These are phyloP conservation scores for Nannochloropsis gaditana DNA, from an alignment of 108 stramenopile genomes.

Conservation along the genomic window DNA sequence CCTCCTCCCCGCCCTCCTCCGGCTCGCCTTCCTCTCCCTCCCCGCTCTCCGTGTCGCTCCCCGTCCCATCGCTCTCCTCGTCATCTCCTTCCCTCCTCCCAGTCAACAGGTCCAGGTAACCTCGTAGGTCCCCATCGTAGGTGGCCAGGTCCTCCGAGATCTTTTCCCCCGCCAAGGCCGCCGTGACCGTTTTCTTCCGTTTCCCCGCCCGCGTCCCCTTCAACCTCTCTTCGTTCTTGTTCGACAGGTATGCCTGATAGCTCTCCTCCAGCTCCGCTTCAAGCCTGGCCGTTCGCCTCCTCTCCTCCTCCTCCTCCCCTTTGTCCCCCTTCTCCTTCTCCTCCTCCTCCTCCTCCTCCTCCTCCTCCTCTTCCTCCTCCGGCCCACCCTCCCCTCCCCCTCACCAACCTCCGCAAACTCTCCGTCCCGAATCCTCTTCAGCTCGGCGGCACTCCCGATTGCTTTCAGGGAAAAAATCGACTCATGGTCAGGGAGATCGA, in stretches of 20 bases:
- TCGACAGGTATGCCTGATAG: slow-evolving; percentile 69
- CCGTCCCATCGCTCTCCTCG: slow-evolving; percentile 41
- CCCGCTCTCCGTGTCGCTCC: slow-evolving; percentile 36
- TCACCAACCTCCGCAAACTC: slow-evolving; percentile 26
- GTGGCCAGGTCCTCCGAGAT: slow-evolving; percentile 73
- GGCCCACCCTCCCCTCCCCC: not conserved
- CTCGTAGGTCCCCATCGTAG: slow-evolving; percentile 51
- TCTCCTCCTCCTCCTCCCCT: slow-evolving; percentile 40
- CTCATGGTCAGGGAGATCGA: slow-evolving; percentile 45
- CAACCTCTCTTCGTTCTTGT: slow-evolving; percentile 54
- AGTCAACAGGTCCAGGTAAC: slow-evolving; percentile 36
- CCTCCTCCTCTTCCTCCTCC: slow-evolving; percentile 27
- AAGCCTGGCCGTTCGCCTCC: slow-evolving; percentile 37
- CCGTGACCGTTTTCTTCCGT: slow-evolving; percentile 69
- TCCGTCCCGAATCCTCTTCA: slow-evolving; percentile 27
- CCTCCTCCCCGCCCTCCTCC: slow-evolving; percentile 41
- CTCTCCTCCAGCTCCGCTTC: slow-evolving; percentile 75
- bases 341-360: slow-evolving; percentile 32
- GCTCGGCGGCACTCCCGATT: slow-evolving; percentile 33
- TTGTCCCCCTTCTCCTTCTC: slow-evolving; percentile 36
- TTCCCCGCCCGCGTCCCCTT: slow-evolving; percentile 69
- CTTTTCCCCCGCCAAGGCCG: slow-evolving; percentile 67
- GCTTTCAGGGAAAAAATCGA: slow-evolving; percentile 34
- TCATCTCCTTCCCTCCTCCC: slow-evolving; percentile 49
- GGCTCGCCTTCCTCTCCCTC: slow-evolving; percentile 4